Percentiles rank a stretch among this genome's conserved stretches.
These are phyloP conservation scores for Axilococcus clingmanii DNA, from an alignment of 139 green algal genomes.

Conservation along the genomic window DNA sequence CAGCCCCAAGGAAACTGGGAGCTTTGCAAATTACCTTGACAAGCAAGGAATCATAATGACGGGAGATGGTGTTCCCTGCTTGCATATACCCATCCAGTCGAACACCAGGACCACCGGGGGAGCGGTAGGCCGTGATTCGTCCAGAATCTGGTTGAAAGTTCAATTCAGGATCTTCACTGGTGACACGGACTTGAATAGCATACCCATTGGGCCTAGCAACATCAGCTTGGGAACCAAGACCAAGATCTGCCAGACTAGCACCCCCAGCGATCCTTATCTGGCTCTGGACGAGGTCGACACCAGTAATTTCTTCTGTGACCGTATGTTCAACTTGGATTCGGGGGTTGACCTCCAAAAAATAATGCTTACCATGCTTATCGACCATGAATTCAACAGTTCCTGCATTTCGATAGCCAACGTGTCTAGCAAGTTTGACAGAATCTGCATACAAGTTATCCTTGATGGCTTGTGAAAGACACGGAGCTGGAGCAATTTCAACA, in stretches of 20 bases:
- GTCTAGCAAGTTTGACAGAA: slow-evolving; percentile 60
- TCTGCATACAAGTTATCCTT: slow-evolving; percentile 49
- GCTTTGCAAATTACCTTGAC: slow-evolving; percentile 72
- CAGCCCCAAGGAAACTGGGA: slow-evolving; percentile 58
- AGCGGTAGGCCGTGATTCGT: slow-evolving; percentile 66
- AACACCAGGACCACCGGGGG: slow-evolving; percentile 77
- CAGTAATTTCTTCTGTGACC: slow-evolving; percentile 92
- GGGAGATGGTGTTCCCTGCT: slow-evolving; percentile 64
- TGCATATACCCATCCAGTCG: slow-evolving; percentile 78
- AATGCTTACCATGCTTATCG: slow-evolving; percentile 80
- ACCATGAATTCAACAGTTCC: slow-evolving; percentile 99
- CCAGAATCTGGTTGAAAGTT: slow-evolving; percentile 89
- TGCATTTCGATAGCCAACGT: slow-evolving; percentile 73
- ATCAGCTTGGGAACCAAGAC: slow-evolving; percentile 51
- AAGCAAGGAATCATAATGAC: slow-evolving; percentile 85
- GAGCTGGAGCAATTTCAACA: slow-evolving; percentile 80
- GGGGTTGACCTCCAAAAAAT: slow-evolving; percentile 98
- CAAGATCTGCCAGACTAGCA: slow-evolving; percentile 60
- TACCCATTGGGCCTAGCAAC: slow-evolving; percentile 61
- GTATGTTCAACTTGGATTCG: slow-evolving; percentile 96
- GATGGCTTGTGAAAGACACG: slow-evolving; percentile 34
- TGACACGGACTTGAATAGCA: slow-evolving; percentile 93
- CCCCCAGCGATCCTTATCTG: slow-evolving; percentile 88
- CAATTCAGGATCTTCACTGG: slow-evolving; percentile 78
- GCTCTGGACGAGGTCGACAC: slow-evolving; percentile 85